A percentile compares a stretch with the other conserved stretches of the same genome.
Conservation (phyloP, 495 filamentous ascomycete genomes). For the Penicillium parvum region DNA sequence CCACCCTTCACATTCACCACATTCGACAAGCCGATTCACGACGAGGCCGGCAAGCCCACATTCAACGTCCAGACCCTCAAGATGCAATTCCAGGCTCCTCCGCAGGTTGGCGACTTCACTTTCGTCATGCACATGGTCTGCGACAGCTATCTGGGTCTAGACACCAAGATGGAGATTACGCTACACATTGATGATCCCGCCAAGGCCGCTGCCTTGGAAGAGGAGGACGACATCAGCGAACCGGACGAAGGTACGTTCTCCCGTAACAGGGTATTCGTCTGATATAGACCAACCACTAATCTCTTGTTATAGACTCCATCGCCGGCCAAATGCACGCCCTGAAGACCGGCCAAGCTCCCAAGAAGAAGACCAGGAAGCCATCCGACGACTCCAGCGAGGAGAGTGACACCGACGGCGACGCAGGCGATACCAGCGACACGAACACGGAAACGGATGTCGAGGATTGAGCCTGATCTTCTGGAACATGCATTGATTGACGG, state of each 20-base stretch:
- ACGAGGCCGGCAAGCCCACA: slow-evolving; percentile 69
- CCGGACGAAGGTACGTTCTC: slow-evolving; percentile 83
- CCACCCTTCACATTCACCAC: slow-evolving; percentile 87
- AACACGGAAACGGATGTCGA: slow-evolving; percentile 76
- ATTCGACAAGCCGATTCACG: slow-evolving; percentile 82
- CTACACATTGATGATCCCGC: slow-evolving; percentile 85
- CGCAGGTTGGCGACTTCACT: slow-evolving; percentile 84
- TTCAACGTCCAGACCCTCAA: slow-evolving; percentile 93
- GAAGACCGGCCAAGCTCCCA: slow-evolving; percentile 60
- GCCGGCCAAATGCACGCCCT: slow-evolving; percentile 93
- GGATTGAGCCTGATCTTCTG: slow-evolving; percentile 29
- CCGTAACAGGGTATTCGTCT: too few relatives aligned
- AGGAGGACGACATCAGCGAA: slow-evolving; percentile 90
- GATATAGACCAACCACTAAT: slow-evolving; percentile 14
- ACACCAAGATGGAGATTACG: slow-evolving; percentile 82
- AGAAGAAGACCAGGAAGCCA: slow-evolving; percentile 55
- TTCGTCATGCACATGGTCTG: slow-evolving; percentile 90
- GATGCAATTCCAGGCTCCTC: slow-evolving; percentile 95
- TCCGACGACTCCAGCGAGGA: slow-evolving; percentile 67
- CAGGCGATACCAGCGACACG: slow-evolving; percentile 70
- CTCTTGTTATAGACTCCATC: slow-evolving; percentile 68
- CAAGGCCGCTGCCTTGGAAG: slow-evolving; percentile 71
- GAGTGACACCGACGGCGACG: slow-evolving; percentile 86
- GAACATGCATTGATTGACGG: slow-evolving; percentile 25
- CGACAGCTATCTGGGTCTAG: slow-evolving; percentile 91